These are phyloP conservation scores for Ceratocystis lukuohia DNA, from an alignment of 2,329 filamentous ascomycete species.

Conservation along the genomic window DNA sequence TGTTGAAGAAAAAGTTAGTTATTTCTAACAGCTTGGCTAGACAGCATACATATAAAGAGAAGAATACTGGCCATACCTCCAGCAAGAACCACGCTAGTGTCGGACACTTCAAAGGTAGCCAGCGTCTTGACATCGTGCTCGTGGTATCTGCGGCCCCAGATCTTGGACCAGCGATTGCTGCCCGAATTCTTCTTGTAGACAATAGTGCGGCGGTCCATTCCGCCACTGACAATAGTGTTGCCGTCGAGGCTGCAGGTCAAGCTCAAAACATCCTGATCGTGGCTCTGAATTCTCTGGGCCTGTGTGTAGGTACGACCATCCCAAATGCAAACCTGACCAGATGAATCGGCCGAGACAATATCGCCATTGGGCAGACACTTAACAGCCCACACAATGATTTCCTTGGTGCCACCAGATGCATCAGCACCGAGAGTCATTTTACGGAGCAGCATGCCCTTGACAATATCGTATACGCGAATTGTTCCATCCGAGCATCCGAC, in stretches of 20 bases:
- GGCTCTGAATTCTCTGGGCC: conserved; percentile 69
- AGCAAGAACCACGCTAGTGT: conserved; percentile 76
- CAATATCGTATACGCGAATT: conserved; percentile 81
- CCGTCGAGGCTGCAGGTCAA: conserved; percentile 73
- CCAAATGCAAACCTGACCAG: conserved; percentile 86
- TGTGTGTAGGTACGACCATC: conserved; percentile 86
- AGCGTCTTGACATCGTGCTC: conserved; percentile 91
- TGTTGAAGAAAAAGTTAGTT: conserved; percentile 30
- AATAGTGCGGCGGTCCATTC: conserved; percentile 79
- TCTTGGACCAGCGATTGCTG: conserved; percentile 63
- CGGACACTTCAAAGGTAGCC: conserved; percentile 72
- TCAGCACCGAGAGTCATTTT: conserved; percentile 79
- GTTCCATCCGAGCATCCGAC: conserved; percentile 93
- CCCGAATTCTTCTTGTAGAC: conserved; percentile 58
- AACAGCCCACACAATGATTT: conserved; percentile 85
- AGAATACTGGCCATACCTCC: conserved; percentile 49
- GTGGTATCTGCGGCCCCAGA: conserved; percentile 77
- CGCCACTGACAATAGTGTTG: conserved; percentile 70
- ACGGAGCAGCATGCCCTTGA: conserved; percentile 60
- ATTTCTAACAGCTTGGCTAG: conserved; percentile 1
- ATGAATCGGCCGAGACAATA: conserved; percentile 89
- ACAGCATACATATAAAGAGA: not conserved
- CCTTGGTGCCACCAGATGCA: conserved; percentile 53
- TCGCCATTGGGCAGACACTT: conserved; percentile 77
- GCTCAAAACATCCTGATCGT: conserved; percentile 81